These are phyloP conservation scores for Tuber microsphaerosporum DNA, from an alignment of 495 filamentous ascomycete genomes.

Conservation along the genomic window DNA sequence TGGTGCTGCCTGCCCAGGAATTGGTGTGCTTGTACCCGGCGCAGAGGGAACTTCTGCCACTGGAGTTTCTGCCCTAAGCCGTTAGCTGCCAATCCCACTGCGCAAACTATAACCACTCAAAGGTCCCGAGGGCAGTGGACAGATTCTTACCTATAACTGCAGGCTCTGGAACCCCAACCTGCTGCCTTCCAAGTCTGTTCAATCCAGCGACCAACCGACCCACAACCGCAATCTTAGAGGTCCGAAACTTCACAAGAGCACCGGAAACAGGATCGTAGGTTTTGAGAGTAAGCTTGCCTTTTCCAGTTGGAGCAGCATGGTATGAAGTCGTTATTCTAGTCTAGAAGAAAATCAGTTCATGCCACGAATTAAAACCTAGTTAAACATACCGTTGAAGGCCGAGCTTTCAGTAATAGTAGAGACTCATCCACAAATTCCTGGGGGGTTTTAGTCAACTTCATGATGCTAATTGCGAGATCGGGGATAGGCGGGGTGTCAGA, in stretches of 20 bases:
- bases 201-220: slow-evolving; percentile 67
- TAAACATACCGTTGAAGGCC: slow-evolving; percentile 46
- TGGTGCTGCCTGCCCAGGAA: slow-evolving; percentile 17
- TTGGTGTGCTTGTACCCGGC: slow-evolving; percentile 10
- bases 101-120: background rate
- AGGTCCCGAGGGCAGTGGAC: background rate
- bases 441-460: slow-evolving; percentile 52
- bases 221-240: slow-evolving; percentile 85
- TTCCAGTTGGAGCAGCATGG: slow-evolving; percentile 36
- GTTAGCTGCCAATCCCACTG: background rate
- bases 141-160: slow-evolving; percentile 13
- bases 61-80: slow-evolving; percentile 13
- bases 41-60: slow-evolving; percentile 4
- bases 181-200: slow-evolving; percentile 28
- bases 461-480: slow-evolving; percentile 17
- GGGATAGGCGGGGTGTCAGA: background rate
- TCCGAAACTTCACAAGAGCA: slow-evolving; percentile 78
- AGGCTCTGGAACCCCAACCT: slow-evolving; percentile 31
- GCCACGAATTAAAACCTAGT: slow-evolving; percentile 2
- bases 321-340: slow-evolving; percentile 40
- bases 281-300: slow-evolving; percentile 71
- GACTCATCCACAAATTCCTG: slow-evolving; percentile 53
- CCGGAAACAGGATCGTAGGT: slow-evolving; percentile 81
- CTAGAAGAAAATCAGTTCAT: slow-evolving; percentile 17
- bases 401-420: slow-evolving; percentile 48